Percentiles rank a stretch among this genome's conserved stretches.
These are phyloP conservation scores for Adansonia gregorii DNA, from an alignment of 441 rosid species.

Conservation along the genomic window DNA sequence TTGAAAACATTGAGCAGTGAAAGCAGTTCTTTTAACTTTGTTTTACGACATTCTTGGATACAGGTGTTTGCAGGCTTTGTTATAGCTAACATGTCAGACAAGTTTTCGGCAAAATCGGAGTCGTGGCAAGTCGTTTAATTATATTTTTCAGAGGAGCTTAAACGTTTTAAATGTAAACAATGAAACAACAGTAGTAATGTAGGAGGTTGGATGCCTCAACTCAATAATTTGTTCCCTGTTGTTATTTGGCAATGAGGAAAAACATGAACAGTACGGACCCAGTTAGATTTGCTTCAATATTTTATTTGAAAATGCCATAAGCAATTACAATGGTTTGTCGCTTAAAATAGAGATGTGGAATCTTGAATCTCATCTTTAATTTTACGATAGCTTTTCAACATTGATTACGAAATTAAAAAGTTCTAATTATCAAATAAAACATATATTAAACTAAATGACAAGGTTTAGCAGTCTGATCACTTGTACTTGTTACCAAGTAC, in stretches of 20 bases:
- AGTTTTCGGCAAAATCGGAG: conserved; percentile 33
- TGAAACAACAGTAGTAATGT: not conserved
- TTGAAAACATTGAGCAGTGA: not conserved
- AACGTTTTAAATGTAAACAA: not conserved
- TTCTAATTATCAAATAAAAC: too few relatives aligned
- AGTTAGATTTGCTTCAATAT: not conserved
- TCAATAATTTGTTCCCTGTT: not conserved
- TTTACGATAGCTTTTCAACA: too few relatives aligned
- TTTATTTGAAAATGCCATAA: not conserved
- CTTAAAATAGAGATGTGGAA: not conserved
- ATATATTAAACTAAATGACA: too few relatives aligned
- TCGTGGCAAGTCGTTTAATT: conserved; percentile 18
- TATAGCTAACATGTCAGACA: conserved; percentile 51
- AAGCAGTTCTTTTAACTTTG: not conserved
- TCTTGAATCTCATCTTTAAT: not conserved
- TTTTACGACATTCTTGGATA: conserved; percentile 15
- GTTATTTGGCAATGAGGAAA: not conserved
- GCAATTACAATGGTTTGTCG: not conserved
- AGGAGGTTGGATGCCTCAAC: not conserved
- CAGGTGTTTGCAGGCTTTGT: conserved; percentile 69
- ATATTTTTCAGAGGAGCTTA: not conserved
- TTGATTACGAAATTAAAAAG: too few relatives aligned
- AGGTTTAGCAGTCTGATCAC: too few relatives aligned
- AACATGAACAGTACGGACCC: not conserved
- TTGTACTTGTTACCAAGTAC: too few relatives aligned